These are phyloP conservation scores for Ophiostoma ulmi DNA, from an alignment of 2,329 filamentous ascomycete genomes.

Conservation along the genomic window DNA sequence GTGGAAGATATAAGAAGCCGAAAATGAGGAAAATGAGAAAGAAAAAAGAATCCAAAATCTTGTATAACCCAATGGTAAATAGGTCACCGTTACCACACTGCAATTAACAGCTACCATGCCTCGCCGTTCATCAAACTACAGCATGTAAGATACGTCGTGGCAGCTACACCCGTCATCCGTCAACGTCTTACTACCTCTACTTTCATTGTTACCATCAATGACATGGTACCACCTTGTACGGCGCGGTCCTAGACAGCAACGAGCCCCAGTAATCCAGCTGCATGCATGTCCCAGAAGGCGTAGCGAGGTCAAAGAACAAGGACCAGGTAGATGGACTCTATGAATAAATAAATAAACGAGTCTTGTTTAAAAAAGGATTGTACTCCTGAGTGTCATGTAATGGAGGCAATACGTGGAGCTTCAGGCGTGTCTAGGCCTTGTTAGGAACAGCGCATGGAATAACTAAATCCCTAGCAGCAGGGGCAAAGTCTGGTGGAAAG, in stretches of 20 bases:
- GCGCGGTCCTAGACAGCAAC: not conserved
- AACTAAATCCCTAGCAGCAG: slow-evolving; percentile 11
- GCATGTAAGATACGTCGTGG: slow-evolving; percentile 4
- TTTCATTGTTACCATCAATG: not conserved
- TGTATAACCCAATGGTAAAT: too few relatives aligned
- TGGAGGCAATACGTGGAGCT: not conserved
- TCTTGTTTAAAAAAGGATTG: not conserved
- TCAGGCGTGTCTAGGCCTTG: not conserved
- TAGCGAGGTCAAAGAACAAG: slow-evolving; percentile 19
- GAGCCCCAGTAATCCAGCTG: not conserved
- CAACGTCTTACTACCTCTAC: not conserved
- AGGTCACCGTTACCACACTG: not conserved
- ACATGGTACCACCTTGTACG: not conserved
- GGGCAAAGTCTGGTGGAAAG: not conserved
- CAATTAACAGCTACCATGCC: not conserved
- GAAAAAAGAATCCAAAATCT: not conserved
- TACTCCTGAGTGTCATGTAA: too few relatives aligned
- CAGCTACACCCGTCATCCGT: slow-evolving; percentile 12
- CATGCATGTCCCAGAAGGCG: slow-evolving; percentile 22
- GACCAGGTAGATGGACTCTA: not conserved
- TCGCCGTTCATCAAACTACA: not conserved
- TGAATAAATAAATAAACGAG: too few relatives aligned
- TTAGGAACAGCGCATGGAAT: slow-evolving; percentile 1
- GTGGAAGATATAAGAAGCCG: not conserved
- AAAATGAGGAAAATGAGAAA: not conserved